Percentiles rank a stretch among this genome's conserved stretches.
Conservation (phyloP, 495 filamentous ascomycete genomes). For the Glarea lozoyensis region DNA sequence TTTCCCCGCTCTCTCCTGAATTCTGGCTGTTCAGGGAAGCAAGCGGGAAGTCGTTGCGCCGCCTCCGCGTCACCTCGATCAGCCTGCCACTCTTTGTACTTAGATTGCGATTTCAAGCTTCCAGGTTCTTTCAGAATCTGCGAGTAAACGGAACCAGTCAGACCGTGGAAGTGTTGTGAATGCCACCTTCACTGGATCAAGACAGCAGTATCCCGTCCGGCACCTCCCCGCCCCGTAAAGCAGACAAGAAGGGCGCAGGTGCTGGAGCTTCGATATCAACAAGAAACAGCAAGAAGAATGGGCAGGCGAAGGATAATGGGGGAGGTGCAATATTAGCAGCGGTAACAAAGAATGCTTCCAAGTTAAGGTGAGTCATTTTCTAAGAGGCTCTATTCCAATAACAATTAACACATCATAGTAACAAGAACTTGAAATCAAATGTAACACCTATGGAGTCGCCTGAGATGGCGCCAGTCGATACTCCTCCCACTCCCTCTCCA, state of each 20-base stretch:
- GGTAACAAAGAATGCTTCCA: slow-evolving; percentile 20
- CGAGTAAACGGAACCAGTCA: too few species aligned
- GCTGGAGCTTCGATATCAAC: slow-evolving; percentile 19
- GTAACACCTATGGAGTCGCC: slow-evolving; percentile 13
- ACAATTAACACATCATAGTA: neutral
- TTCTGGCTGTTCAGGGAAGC: slow-evolving; percentile 18
- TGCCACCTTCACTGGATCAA: slow-evolving; percentile 24
- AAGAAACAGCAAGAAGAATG: slow-evolving; percentile 20
- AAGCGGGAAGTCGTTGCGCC: slow-evolving; percentile 10
- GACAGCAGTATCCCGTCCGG: slow-evolving; percentile 12
- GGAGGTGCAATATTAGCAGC: slow-evolving; percentile 17
- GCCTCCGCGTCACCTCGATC: slow-evolving; percentile 1
- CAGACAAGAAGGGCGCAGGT: slow-evolving; percentile 24
- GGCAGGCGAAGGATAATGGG: slow-evolving; percentile 19
- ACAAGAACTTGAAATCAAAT: slow-evolving; percentile 11
- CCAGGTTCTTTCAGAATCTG: too few species aligned
- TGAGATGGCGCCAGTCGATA: slow-evolving; percentile 13
- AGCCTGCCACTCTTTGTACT: neutral
- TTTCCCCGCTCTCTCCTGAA: slow-evolving; percentile 17
- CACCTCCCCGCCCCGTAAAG: slow-evolving; percentile 8
- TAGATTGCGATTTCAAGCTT: too few species aligned
- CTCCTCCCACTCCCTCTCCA: too few species aligned
- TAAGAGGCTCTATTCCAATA: neutral
- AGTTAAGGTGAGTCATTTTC: slow-evolving; percentile 14
- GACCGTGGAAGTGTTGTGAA: slow-evolving; percentile 16